These are phyloP conservation scores for Russula virescens DNA, from an alignment of 768 basidiomycete genomes.

Conservation along the genomic window DNA sequence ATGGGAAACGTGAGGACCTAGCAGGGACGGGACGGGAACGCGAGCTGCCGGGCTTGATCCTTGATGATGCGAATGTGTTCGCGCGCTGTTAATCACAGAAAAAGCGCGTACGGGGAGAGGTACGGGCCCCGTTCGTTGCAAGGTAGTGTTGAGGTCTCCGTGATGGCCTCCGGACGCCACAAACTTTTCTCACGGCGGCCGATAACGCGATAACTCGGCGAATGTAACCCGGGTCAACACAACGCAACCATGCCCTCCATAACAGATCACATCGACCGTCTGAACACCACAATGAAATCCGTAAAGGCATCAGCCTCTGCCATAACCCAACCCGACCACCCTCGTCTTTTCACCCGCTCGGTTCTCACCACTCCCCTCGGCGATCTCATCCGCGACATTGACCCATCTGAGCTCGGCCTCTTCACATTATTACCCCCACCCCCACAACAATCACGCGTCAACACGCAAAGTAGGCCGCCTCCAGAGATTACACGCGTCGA, in stretches of 20 bases:
- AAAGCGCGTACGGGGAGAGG: too few species aligned
- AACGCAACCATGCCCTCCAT: slow-evolving; percentile 48
- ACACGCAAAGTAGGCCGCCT: slow-evolving; percentile 25
- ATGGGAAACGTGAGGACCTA: not conserved
- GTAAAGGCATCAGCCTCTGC: slow-evolving; percentile 43
- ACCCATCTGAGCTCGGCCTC: slow-evolving; percentile 71
- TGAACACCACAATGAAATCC: slow-evolving; percentile 46
- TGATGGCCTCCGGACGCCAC: not conserved
- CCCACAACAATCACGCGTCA: slow-evolving; percentile 30
- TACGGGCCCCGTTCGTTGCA: not conserved
- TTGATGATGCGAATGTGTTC: not conserved
- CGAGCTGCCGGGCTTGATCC: not conserved
- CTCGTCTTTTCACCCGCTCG: slow-evolving; percentile 55
- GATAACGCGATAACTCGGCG: not conserved
- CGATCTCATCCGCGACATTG: slow-evolving; percentile 75
- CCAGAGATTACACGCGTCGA: slow-evolving; percentile 55
- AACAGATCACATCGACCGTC: slow-evolving; percentile 63
- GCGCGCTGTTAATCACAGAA: not conserved
- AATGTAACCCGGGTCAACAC: too few species aligned
- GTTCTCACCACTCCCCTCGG: slow-evolving; percentile 58
- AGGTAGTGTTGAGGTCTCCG: not conserved
- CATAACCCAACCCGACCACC: slow-evolving; percentile 21
- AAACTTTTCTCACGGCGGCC: not conserved
- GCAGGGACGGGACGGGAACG: not conserved
- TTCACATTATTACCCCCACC: slow-evolving; percentile 49